Percentiles rank a stretch among this genome's conserved stretches.
Conservation (phyloP, 345 rosid species). For the Salix suchowensis region DNA sequence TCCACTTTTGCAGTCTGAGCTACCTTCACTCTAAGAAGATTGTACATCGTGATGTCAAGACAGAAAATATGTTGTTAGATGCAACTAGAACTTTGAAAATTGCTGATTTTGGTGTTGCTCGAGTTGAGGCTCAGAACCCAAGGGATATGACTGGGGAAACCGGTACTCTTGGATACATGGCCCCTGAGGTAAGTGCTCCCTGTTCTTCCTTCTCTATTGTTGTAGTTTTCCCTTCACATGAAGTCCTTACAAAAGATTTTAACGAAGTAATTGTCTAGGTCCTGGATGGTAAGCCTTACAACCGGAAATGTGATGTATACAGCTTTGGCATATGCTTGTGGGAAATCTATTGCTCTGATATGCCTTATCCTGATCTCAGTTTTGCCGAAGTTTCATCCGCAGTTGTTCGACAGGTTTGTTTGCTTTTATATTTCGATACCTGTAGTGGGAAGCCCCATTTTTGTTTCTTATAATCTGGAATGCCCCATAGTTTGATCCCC, state of each 20-base stretch:
- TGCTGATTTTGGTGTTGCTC: conserved; percentile 37
- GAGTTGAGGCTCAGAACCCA: conserved; percentile 36
- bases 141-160: conserved; percentile 39
- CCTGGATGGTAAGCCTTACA: conserved; percentile 33
- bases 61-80: conserved; percentile 32
- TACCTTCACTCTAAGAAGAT: conserved; percentile 32
- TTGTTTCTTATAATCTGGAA: neutral
- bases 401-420: conserved; percentile 33
- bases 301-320: conserved; percentile 34
- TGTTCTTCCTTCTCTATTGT: neutral
- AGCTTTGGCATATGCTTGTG: conserved; percentile 37
- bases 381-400: conserved; percentile 31
- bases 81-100: conserved; percentile 25
- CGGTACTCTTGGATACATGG: conserved; percentile 37
- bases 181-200: conserved; percentile 25
- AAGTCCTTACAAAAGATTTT: neutral
- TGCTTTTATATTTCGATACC: neutral
- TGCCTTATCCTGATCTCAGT: conserved; percentile 32
- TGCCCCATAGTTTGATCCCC: neutral
- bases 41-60: conserved; percentile 36
- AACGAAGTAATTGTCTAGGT: conserved; percentile 12
- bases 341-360: conserved; percentile 33
- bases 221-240: neutral
- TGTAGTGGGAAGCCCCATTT: neutral
- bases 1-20: conserved; percentile 23